A percentile compares a stretch with the other conserved stretches of the same genome.
These are phyloP conservation scores for Hawksworthiomyces lignivorus DNA, from an alignment of 2,329 filamentous ascomycete species.

Conservation along the genomic window DNA sequence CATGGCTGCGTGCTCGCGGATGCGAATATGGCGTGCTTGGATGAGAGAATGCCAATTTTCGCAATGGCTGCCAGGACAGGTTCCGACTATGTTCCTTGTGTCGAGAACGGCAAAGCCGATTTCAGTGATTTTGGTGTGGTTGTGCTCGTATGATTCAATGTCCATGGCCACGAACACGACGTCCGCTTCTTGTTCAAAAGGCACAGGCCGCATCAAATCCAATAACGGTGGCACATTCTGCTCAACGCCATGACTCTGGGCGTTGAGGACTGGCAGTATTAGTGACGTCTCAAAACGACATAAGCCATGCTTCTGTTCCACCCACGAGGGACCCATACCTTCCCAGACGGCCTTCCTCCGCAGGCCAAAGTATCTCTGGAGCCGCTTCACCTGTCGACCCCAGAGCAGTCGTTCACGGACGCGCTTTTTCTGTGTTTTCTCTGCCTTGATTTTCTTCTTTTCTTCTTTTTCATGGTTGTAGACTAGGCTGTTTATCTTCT, in stretches of 20 bases:
- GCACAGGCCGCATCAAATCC: constrained; percentile 36
- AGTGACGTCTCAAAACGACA: too few relatives aligned
- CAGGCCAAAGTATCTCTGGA: constrained; percentile 65
- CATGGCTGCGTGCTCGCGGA: constrained; percentile 59
- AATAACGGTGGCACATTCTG: too few relatives aligned
- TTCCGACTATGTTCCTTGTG: constrained; percentile 44
- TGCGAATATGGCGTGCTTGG: constrained; percentile 65
- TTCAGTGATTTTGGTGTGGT: constrained; percentile 66
- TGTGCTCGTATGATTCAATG: constrained; percentile 69
- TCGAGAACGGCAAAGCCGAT: constrained; percentile 79
- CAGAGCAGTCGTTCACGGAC: constrained; percentile 42
- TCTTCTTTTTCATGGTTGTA: constrained; percentile 1
- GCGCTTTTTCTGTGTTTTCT: constrained; percentile 37
- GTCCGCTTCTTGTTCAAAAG: constrained; percentile 41
- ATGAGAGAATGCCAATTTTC: constrained; percentile 61
- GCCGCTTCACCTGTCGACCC: constrained; percentile 50
- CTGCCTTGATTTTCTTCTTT: constrained; percentile 32
- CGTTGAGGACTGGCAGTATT: too few relatives aligned
- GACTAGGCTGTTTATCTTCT: constrained; percentile 7
- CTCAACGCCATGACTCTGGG: too few relatives aligned
- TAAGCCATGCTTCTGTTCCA: too few relatives aligned
- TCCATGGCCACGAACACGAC: constrained; percentile 73
- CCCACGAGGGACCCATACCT: too few relatives aligned
- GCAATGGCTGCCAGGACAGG: constrained; percentile 54
- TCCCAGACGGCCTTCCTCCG: constrained; percentile 26